A percentile compares a stretch with the other conserved stretches of the same genome.
phyloP scores from a whole-genome alignment of 202 grass and related monocot species.

The Bolboschoenoplectus hybrid region DNA sequence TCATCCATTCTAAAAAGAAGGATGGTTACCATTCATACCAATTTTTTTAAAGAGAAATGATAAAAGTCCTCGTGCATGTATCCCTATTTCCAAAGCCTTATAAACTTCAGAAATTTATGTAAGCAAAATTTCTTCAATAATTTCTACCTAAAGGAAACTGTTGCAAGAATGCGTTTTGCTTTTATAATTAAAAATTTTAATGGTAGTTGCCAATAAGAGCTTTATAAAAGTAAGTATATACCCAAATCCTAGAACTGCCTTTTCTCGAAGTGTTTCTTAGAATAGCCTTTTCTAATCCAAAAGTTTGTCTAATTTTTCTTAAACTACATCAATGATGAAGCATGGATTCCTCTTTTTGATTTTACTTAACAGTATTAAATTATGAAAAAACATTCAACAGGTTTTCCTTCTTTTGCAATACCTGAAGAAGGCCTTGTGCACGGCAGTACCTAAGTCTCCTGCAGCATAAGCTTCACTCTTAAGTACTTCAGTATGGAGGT shows the following conservation, averaged over 20 bases:
- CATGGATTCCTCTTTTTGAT: not conserved
- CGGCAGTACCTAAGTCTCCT: slow-evolving; percentile 79
- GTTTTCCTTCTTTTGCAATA: slow-evolving; percentile 40
- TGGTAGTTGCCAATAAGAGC: not conserved
- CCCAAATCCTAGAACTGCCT: not conserved
- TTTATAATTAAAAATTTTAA: not conserved
- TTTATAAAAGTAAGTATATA: not conserved
- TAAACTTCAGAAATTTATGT: slow-evolving; percentile 7
- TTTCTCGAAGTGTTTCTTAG: not conserved
- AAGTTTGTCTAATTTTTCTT: not conserved
- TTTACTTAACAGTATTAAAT: not conserved
- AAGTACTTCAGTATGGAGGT: slow-evolving; percentile 79
- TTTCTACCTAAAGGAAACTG: not conserved
- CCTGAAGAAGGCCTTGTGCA: slow-evolving; percentile 88
- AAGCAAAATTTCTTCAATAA: too few relatives aligned
- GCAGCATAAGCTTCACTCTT: slow-evolving; percentile 74
- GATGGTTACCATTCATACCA: slow-evolving; percentile 35
- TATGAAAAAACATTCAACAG: not conserved
- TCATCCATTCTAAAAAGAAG: slow-evolving; percentile 84
- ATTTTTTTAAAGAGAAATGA: slow-evolving; percentile 10
- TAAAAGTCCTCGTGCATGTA: not conserved
- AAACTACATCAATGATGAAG: not conserved
- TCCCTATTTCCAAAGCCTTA: not conserved
- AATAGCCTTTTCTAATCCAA: slow-evolving; percentile 12
- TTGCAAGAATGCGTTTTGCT: not conserved